Base-by-base conservation (phyloP, 768 basidiomycete species). In the Kockovaella imperatae region DNA sequence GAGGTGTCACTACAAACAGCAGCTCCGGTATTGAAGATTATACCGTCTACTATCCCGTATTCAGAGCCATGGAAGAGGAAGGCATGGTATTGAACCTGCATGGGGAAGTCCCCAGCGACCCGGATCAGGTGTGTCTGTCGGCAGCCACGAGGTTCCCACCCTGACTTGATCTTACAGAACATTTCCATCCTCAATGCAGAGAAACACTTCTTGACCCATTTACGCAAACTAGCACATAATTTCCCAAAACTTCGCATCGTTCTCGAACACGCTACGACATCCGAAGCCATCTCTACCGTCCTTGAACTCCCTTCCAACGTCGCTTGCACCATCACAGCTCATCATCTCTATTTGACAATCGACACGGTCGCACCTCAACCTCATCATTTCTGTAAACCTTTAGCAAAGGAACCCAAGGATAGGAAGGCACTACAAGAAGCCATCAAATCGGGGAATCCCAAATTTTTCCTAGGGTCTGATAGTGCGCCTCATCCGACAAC, bases 381-480 rank as follows among this genome's bases (percentile, higher is more conserved):
- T 2, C 89, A 86, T 79, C 80, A 93, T 64, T 99, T 85, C 73
- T 97, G 95, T 77, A 99, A 97, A 71, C 95, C 95, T 0, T 85
- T 99, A 18, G 90, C 95, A 11, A 99, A 99, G 73, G 90, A 81
- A 68, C 93, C 93, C 1, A 83, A 85, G 56, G 95, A 99, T 68
- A 78, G 93, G 14, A 71, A 80, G 60, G 89, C 93, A 13, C 73
- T 99, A 49, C 79, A 80, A 42, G 77, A 84, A 18, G 81, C 89
- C 24, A 78, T 95, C 38, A 75, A 72, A 2, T 48, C 57, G 81
- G 91, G 91, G 3, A 86, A 93, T 70, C 84, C 88, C 3, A 82
- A 86, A 40, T 99, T 99, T 73, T 99, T 99, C 79, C 77, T 99
- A 47, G 95, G 95, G 17, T 91, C 87, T 15, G 95, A 99, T 72